phyloP scores from a whole-genome alignment of 257 asterid genomes.

The Fraxinus quadrangulata region DNA sequence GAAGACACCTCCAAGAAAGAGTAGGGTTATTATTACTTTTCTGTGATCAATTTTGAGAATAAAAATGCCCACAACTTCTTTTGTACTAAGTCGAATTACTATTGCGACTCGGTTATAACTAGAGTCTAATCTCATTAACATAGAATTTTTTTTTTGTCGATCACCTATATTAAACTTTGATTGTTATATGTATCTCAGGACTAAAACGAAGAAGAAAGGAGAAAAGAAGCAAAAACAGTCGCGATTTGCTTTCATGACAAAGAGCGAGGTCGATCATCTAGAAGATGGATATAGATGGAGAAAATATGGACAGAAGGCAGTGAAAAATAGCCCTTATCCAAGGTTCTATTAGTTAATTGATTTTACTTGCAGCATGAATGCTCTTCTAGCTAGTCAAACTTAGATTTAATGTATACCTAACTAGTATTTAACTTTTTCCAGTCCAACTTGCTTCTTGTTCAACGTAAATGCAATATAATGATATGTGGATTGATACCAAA shows the following conservation, averaged over 20 bases:
- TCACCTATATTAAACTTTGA: not conserved
- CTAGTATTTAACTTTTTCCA: too few relatives aligned
- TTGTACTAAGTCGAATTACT: not conserved
- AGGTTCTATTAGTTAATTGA: constrained; percentile 35
- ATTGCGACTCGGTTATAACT: not conserved
- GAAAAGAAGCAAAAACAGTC: constrained; percentile 54
- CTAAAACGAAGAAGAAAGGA: constrained; percentile 49
- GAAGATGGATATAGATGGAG: constrained; percentile 84
- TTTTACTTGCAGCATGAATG: not conserved
- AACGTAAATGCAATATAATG: not conserved
- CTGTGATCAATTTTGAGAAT: not conserved
- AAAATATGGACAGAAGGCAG: constrained; percentile 74
- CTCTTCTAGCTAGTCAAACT: not conserved
- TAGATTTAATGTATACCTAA: too few relatives aligned
- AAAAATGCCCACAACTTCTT: not conserved
- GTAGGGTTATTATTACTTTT: constrained; percentile 27
- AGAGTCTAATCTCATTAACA: not conserved
- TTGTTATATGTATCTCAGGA: constrained; percentile 29
- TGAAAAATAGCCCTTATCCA: constrained; percentile 68
- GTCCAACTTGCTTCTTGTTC: not conserved
- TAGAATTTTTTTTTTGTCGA: not conserved
- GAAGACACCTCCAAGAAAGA: constrained; percentile 53
- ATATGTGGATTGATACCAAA: not conserved
- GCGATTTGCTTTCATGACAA: constrained; percentile 63
- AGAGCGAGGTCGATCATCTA: constrained; percentile 67